Evolutionary conservation across 305 asterid genomes (phyloP), one percentile per base, ranked within the genome.

Genomic region (Solanum hybrid): DNA sequence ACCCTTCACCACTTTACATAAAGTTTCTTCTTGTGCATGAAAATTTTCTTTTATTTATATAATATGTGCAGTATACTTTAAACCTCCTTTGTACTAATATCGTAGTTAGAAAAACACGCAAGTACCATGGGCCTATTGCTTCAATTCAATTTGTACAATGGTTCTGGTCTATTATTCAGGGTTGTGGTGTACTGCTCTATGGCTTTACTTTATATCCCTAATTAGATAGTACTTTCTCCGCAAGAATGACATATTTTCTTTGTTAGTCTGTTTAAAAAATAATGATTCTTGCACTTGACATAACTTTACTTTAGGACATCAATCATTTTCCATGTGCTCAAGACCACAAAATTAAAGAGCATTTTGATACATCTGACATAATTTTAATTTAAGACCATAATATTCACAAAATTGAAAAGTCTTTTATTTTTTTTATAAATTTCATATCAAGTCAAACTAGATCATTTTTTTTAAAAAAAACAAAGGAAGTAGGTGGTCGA

Each of bases 241-340:
- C n/a, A 57, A 7, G 10, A 17, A 17, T 57, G 4, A 6, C 24
- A 17, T 17, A 57, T 57, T 57, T 57, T 57, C 9, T 17, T 57
- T 0, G 8, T 17, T 57, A 57, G 4, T 57, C n/a, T n/a, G n/a
- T n/a, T n/a, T n/a, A n/a, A n/a, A n/a, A n/a, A n/a, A n/a, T 57
- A 57, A 57, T 17, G 0, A 57, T 57, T 0, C 1, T 17, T 57
- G 6, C 1, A 17, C 8, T 17, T 17, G 1, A 57, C 7, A 17
- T 17, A 57, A 17, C 1, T 57, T 57, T 57, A 57, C 6, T 57
- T 17, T 17, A 57, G 24, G n/a, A 17, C 10, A 1, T 17, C 24
- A 2, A 57, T 17, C 1, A 57, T n/a, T n/a, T n/a, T n/a, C n/a
- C n/a, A n/a, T n/a, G n/a, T n/a, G n/a, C n/a, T n/a, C n/a, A n/a